Evolutionary conservation across 371 early-diverging fungal genomes (phyloP).

Genomic region (Mucor racemosus): DNA sequence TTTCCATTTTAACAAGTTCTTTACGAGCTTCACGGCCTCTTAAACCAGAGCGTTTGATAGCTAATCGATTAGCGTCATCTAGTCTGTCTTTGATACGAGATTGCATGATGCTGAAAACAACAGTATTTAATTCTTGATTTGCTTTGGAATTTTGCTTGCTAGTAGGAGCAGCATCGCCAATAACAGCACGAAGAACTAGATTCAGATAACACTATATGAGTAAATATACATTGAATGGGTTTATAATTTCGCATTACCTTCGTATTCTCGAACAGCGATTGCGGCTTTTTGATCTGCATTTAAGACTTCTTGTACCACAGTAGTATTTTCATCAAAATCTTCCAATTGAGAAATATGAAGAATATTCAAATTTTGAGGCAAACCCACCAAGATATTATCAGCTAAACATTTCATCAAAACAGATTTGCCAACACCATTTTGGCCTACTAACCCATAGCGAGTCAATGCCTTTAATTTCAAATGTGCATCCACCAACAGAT

Average conservation of each 20-base stretch:
- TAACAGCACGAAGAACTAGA: constrained; percentile 47
- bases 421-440: constrained; percentile 94
- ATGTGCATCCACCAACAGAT: constrained; percentile 69
- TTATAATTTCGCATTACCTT: constrained; percentile 23
- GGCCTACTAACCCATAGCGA: constrained; percentile 82
- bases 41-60: constrained; percentile 78
- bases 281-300: constrained; percentile 69
- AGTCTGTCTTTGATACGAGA: constrained; percentile 43
- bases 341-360: constrained; percentile 81
- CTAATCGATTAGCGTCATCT: constrained; percentile 63
- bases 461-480: constrained; percentile 64
- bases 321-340: constrained; percentile 49
- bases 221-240: too few relatives aligned
- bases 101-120: constrained; percentile 37
- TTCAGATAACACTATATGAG: not conserved
- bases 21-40: constrained; percentile 79
- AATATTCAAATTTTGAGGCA: constrained; percentile 77
- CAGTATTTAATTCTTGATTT: constrained; percentile 31
- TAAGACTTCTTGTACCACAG: constrained; percentile 73
- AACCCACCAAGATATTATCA: constrained; percentile 74
- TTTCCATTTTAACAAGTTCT: constrained; percentile 56
- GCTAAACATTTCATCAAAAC: constrained; percentile 79
- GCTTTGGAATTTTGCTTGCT: not conserved
- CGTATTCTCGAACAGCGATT: constrained; percentile 31
- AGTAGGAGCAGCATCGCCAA: constrained; percentile 26